These are phyloP conservation scores for Pestalotiopsis sp. DNA, from an alignment of 2,329 filamentous ascomycete species.

Conservation along the genomic window DNA sequence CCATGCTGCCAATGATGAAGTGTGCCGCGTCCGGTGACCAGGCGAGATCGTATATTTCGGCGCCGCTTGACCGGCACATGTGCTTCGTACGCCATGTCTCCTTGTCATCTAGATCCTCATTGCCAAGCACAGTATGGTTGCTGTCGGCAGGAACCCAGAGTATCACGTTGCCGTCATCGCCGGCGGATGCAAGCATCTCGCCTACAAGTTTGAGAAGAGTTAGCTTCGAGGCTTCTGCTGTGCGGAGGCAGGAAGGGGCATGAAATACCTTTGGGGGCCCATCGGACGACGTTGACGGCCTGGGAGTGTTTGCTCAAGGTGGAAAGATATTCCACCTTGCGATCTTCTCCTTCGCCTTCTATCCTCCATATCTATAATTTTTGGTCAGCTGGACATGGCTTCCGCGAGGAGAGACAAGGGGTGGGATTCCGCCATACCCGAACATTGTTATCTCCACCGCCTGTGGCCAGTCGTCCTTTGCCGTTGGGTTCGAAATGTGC, in stretches of 20 bases:
- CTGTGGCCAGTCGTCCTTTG: conserved; percentile 90
- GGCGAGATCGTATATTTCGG: conserved; percentile 96
- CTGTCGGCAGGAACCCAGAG: conserved; percentile 91
- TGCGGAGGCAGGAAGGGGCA: conserved; percentile 18
- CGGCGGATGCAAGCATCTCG: conserved; percentile 90
- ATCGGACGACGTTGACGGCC: conserved; percentile 96
- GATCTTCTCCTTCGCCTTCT: conserved; percentile 80
- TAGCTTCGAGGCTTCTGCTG: not conserved
- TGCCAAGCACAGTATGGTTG: conserved; percentile 72
- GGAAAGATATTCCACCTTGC: conserved; percentile 88
- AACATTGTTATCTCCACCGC: conserved; percentile 95
- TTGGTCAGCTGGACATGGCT: conserved; percentile 1
- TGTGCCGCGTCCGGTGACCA: conserved; percentile 98
- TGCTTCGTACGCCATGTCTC: conserved; percentile 97
- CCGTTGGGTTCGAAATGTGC: conserved; percentile 94
- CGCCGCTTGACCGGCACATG: conserved; percentile 93
- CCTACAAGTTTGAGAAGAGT: conserved; percentile 52
- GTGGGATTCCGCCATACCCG: conserved; percentile 60
- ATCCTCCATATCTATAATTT: conserved; percentile 73
- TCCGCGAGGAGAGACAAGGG: not conserved
- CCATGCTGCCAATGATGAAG: conserved; percentile 99
- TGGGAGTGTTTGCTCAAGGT: conserved; percentile 94
- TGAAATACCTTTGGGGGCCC: conserved; percentile 81
- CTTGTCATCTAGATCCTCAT: conserved; percentile 88
- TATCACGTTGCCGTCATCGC: conserved; percentile 96